phyloP scores from a whole-genome alignment of 192 early-diverging fungal genomes.

The Backusella macrospora region DNA sequence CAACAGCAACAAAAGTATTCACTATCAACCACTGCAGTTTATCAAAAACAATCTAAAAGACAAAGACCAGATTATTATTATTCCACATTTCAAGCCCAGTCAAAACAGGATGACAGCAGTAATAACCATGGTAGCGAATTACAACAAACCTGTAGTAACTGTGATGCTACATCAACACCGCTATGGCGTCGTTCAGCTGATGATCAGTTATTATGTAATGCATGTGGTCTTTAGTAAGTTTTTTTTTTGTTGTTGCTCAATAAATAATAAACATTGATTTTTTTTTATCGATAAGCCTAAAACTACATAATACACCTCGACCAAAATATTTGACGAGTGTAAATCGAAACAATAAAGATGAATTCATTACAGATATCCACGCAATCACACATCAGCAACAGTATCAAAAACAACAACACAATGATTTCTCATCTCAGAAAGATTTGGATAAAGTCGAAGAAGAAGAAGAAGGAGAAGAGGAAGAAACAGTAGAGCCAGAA shows the following conservation, averaged over 20 bases:
- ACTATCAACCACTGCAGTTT: too few species aligned
- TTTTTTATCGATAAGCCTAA: slow-evolving; percentile 43
- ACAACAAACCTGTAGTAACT: slow-evolving; percentile 61
- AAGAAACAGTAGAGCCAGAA: too few species aligned
- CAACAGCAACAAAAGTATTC: not conserved
- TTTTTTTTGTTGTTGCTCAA: not conserved
- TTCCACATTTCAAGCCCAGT: slow-evolving; percentile 4
- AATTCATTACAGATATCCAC: not conserved
- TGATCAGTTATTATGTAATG: slow-evolving; percentile 93
- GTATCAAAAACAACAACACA: not conserved
- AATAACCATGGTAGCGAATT: not conserved
- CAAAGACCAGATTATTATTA: not conserved
- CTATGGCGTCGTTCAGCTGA: slow-evolving; percentile 91
- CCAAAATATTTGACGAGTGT: slow-evolving; percentile 78
- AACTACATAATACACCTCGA: slow-evolving; percentile 84
- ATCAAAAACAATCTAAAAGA: not conserved
- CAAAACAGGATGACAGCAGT: not conserved
- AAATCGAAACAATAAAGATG: slow-evolving; percentile 47
- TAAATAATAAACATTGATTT: not conserved
- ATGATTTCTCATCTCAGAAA: not conserved
- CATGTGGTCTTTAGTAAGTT: slow-evolving; percentile 90
- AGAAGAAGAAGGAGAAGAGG: slow-evolving; percentile 29
- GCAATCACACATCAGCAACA: not conserved
- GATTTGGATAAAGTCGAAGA: not conserved
- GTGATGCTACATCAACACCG: slow-evolving; percentile 84